phyloP scores from a whole-genome alignment of 2,329 filamentous ascomycete genomes.

The Aspergillus unguis region DNA sequence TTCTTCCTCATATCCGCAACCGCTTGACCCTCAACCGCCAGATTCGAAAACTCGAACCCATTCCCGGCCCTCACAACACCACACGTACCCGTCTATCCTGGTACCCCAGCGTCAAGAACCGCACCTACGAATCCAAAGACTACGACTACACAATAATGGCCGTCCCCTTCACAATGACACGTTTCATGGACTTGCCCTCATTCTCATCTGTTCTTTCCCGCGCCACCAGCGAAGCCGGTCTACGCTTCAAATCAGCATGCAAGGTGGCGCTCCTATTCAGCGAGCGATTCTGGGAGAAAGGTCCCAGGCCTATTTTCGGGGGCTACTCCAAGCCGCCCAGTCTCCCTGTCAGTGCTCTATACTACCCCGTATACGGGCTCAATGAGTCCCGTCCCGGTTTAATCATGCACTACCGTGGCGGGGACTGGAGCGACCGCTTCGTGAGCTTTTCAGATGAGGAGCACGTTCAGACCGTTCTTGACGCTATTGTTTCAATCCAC shows the following conservation, averaged over 20 bases:
- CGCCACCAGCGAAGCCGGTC: slow-evolving; percentile 20
- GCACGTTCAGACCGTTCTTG: slow-evolving; percentile 27
- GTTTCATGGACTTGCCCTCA: slow-evolving; percentile 37
- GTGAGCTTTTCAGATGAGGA: slow-evolving; percentile 30
- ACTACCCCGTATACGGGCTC: slow-evolving; percentile 32
- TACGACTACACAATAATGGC: slow-evolving; percentile 42
- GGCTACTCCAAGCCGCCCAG: slow-evolving; percentile 27
- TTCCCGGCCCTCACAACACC: slow-evolving; percentile 10
- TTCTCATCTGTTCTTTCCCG: slow-evolving; percentile 31
- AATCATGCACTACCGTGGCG: slow-evolving; percentile 31
- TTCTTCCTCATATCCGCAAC: slow-evolving; percentile 31
- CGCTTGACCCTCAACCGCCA: slow-evolving; percentile 23
- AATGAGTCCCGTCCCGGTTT: slow-evolving; percentile 32
- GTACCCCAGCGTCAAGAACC: slow-evolving; percentile 22
- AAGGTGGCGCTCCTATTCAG: slow-evolving; percentile 33
- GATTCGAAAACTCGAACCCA: slow-evolving; percentile 19
- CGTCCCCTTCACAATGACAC: slow-evolving; percentile 37
- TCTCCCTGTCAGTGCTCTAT: slow-evolving; percentile 27
- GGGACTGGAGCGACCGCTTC: slow-evolving; percentile 28
- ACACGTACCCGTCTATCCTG: slow-evolving; percentile 21
- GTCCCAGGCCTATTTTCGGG: slow-evolving; percentile 25
- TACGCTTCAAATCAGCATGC: slow-evolving; percentile 32
- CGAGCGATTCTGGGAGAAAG: slow-evolving; percentile 34
- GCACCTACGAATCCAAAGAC: slow-evolving; percentile 26
- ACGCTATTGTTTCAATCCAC: slow-evolving; percentile 28